These are phyloP conservation scores for Blastobotrys aristatus DNA, from an alignment of 1,139 yeast genomes.

Conservation along the genomic window DNA sequence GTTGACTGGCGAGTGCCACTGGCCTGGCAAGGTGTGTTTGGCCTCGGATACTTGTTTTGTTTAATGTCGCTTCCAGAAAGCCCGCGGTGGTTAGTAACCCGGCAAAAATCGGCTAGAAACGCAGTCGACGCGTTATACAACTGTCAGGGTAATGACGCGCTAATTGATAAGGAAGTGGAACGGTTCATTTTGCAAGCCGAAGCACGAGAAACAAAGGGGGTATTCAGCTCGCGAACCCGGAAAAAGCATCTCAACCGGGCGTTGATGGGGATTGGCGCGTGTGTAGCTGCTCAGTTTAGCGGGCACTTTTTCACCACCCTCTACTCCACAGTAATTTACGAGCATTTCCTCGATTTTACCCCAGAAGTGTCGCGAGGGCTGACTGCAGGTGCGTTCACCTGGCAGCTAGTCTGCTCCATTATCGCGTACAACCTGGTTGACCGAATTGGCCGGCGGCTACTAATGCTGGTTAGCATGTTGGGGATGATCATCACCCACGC, in stretches of 20 bases:
- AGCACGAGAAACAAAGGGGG: background rate
- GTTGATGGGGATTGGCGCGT: background rate
- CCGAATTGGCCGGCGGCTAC: slow-evolving; percentile 28
- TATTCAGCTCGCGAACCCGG: background rate
- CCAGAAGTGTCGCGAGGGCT: background rate
- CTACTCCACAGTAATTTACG: background rate
- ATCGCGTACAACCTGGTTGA: slow-evolving; percentile 9
- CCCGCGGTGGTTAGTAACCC: background rate
- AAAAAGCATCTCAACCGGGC: background rate
- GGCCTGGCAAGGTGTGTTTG: slow-evolving; percentile 1
- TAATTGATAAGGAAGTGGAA: background rate
- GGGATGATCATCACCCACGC: background rate
- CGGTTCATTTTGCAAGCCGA: background rate
- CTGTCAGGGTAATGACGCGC: background rate
- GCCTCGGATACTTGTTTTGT: background rate
- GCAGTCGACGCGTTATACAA: background rate
- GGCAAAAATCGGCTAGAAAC: background rate
- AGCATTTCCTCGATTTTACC: background rate
- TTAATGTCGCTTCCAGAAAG: background rate
- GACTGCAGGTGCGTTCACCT: background rate
- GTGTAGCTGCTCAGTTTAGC: background rate
- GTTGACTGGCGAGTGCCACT: background rate
- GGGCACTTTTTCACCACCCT: background rate
- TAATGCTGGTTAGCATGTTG: slow-evolving; percentile 29
- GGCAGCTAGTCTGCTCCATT: background rate